A percentile compares a stretch with the other conserved stretches of the same genome.
These are phyloP conservation scores for Cymbopogon flexuosus DNA, from an alignment of 202 grass and related monocot species.

Conservation along the genomic window DNA sequence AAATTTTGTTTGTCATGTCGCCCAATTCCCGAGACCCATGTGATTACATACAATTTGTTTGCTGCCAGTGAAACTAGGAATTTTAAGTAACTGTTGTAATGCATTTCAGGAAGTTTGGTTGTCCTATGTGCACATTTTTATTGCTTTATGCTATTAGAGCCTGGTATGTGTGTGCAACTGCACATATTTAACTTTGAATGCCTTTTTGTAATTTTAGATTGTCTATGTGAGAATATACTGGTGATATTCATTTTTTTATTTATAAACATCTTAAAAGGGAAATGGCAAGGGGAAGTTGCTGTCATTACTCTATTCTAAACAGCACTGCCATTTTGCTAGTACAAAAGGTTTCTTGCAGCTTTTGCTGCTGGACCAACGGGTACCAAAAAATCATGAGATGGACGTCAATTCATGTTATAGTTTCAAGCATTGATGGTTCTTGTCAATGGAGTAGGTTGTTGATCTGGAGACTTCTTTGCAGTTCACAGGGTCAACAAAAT, in stretches of 20 bases:
- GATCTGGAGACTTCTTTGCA: neutral
- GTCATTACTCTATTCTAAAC: neutral
- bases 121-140: neutral
- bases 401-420: neutral
- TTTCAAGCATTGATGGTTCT: neutral
- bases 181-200: neutral
- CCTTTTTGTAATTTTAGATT: neutral
- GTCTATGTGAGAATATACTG: neutral
- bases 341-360: neutral
- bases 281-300: neutral
- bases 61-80: neutral
- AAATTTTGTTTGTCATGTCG: neutral
- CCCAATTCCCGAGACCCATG: neutral
- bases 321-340: neutral
- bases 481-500: neutral
- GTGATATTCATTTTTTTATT: neutral
- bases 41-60: neutral
- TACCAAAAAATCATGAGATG: neutral
- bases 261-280: neutral
- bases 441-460: neutral
- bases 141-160: neutral
- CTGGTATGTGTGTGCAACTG: neutral
- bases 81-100: conserved; percentile 1
- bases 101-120: neutral
- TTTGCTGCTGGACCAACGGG: neutral